Evolutionary conservation across 2,329 filamentous ascomycete genomes (phyloP), one percentile per base, ranked within the genome.

Genomic region (Dryadomyces sulphureus): DNA sequence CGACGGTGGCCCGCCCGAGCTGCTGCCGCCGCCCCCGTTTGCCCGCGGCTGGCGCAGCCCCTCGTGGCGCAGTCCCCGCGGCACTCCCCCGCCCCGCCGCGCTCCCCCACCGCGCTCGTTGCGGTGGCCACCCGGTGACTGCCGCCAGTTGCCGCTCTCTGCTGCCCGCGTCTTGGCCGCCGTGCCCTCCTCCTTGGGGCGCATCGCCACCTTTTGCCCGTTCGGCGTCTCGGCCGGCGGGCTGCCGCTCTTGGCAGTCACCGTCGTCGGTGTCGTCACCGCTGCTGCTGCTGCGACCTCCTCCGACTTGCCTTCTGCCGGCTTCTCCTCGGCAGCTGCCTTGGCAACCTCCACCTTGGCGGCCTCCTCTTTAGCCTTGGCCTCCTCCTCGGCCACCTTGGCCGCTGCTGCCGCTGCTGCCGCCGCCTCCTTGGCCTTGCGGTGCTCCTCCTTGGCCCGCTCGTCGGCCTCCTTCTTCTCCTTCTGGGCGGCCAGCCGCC

Each of bases 391-490:
- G 2, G 55, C 54, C 17, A 53, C 59, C 50, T 65, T 60, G 14
- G 54, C 53, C 19, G 57, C 60, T 38, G 63, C 60, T 6, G 59
- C 55, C 9, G 53, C 50, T 61, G 79, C 78, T 21, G 74, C 65
- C n/a, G 70, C 72, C 43, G 77, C 72, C 55, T 83, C 80, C 60
- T 75, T 79, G n/a, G 75, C 79, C 30, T 77, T 61, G 45, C 75
- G 72, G 48, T 70, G 71, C 53, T 87, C 83, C 56, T 85, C 86
- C 63, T 86, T 88, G 39, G 77, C 81, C 68, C 89, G 92, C 52
- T 92, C 86, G 1, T 92, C 86, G 1, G 81, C 78, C 56, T 94
- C 88, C 59, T 81, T 84, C 76, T 93, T 94, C 63, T 92, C 81
- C 52, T 79, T 79, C 22, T 88, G 52, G 7, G 76, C 74, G 48